A percentile compares a stretch with the other conserved stretches of the same genome.
These are phyloP conservation scores for Medicago lupulina DNA, from an alignment of 306 rosid species.

Conservation along the genomic window DNA sequence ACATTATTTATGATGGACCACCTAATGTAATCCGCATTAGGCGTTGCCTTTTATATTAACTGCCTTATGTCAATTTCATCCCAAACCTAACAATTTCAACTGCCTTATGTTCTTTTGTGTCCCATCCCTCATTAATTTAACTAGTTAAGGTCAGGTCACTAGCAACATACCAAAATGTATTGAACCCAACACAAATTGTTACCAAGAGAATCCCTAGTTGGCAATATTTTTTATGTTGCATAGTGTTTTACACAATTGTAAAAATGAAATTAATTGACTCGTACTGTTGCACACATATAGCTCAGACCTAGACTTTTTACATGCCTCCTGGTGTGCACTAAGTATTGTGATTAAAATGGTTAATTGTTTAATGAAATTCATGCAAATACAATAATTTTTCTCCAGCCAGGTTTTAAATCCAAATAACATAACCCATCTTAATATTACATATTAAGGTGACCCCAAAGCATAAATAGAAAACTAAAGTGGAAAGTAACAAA, in stretches of 20 bases:
- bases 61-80: constrained; percentile 30
- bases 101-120: constrained; percentile 10
- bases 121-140: constrained; percentile 8
- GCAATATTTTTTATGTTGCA: not conserved
- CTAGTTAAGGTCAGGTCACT: constrained; percentile 7
- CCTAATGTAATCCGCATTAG: not conserved
- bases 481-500: constrained; percentile 34
- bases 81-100: constrained; percentile 37
- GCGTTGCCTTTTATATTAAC: constrained; percentile 6
- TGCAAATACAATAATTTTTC: constrained; percentile 20
- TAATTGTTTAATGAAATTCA: not conserved
- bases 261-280: constrained; percentile 8
- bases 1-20: not conserved
- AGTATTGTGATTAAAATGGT: not conserved
- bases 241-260: not conserved
- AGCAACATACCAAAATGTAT: constrained; percentile 2
- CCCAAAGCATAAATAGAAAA: constrained; percentile 2
- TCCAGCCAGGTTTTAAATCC: not conserved
- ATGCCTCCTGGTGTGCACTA: not conserved
- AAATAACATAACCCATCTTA: not conserved
- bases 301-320: not conserved
- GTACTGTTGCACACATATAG: not conserved
- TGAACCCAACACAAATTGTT: constrained; percentile 2
- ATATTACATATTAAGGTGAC: constrained; percentile 5
- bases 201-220: not conserved